phyloP scores from a whole-genome alignment of 169 alveolate species.

The Plasmodium malariae region DNA sequence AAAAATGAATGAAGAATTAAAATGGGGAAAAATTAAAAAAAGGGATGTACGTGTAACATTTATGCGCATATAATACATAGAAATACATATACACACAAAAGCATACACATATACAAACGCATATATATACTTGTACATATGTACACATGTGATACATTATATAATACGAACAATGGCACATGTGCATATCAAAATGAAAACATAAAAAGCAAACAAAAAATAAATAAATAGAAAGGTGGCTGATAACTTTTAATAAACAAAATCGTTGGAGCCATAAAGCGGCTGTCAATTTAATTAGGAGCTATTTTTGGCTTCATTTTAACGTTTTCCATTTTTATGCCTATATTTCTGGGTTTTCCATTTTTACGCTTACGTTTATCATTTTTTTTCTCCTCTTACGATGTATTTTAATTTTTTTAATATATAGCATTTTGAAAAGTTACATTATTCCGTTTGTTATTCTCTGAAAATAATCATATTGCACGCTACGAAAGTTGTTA shows the following conservation, averaged over 20 bases:
- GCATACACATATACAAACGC: background rate
- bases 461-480: constrained; percentile 96
- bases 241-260: background rate
- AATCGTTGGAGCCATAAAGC: background rate
- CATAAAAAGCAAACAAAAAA: constrained; percentile 12
- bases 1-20: background rate
- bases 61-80: background rate
- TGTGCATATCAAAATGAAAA: background rate
- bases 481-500: constrained; percentile 95
- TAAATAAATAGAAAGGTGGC: background rate
- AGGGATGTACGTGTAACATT: background rate
- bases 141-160: too few relatives aligned
- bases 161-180: too few relatives aligned
- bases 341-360: too few relatives aligned
- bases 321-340: too few relatives aligned
- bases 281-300: background rate
- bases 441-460: constrained; percentile 94
- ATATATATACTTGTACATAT: background rate
- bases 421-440: constrained; percentile 7
- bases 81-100: background rate
- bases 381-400: too few relatives aligned
- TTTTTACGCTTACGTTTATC: too few relatives aligned
- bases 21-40: background rate
- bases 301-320: too few relatives aligned
- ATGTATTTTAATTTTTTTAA: background rate